phyloP scores from a whole-genome alignment of 495 filamentous ascomycete species.

The Thermothielavioides terrestris region DNA sequence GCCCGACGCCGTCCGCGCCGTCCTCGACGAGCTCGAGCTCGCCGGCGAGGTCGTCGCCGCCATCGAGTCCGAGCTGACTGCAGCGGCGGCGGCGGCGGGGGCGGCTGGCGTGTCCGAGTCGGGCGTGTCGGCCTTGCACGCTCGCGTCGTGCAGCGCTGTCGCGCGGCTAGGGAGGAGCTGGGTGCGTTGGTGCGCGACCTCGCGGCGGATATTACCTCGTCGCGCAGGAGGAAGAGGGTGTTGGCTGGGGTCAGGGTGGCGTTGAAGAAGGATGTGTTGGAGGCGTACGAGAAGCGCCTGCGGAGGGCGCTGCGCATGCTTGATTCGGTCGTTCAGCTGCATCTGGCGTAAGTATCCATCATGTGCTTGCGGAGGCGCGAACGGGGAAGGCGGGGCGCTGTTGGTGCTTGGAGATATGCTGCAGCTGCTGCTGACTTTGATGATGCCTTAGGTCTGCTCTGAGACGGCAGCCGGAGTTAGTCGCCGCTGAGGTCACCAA shows the following conservation, averaged over 20 bases:
- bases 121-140: not conserved
- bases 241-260: slow-evolving; percentile 15
- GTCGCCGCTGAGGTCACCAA: not conserved
- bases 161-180: slow-evolving; percentile 14
- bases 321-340: slow-evolving; percentile 15
- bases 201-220: slow-evolving; percentile 14
- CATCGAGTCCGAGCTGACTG: slow-evolving; percentile 9
- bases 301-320: slow-evolving; percentile 13
- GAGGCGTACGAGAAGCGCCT: slow-evolving; percentile 18
- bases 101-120: not conserved
- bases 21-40: slow-evolving; percentile 25
- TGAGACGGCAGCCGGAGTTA: not conserved
- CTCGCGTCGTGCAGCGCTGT: slow-evolving; percentile 11
- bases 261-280: slow-evolving; percentile 20
- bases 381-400: no score
- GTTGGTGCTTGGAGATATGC: no score
- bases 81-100: no score
- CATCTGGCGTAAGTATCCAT: slow-evolving; percentile 23
- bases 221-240: slow-evolving; percentile 15
- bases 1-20: slow-evolving; percentile 21
- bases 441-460: not conserved
- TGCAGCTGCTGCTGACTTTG: no score
- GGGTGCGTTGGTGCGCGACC: slow-evolving; percentile 14
- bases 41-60: slow-evolving; percentile 20
- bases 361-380: no score